Base-by-base conservation (phyloP, 352 stramenopile genomes). In the Phytophthora litchii region DNA sequence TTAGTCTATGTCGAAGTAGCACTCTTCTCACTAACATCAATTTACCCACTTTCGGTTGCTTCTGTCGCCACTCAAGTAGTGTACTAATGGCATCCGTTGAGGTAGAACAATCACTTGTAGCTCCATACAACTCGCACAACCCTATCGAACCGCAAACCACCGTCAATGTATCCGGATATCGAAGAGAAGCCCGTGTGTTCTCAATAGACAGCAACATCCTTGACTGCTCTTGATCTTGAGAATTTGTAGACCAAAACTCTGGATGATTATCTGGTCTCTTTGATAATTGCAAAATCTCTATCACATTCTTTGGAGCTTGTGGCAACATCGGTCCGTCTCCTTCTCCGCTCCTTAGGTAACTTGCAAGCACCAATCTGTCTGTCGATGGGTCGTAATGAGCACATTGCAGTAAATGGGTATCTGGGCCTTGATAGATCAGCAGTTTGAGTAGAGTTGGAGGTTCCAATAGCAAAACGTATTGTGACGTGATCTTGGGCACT, bases 381-480 rank as follows among this genome's bases (percentile, higher is more conserved):
- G 70, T 75, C 17, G 38, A 16, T 2, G 56, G 29, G 20, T 91
- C 82, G n/a, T 77, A 83, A 37, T 66, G 69, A 2, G 56, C 37
- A 49, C 75, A 89, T 19, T 65, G 64, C 42, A 94, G 56, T 5
- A 49, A 46, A 19, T 88, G 80, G 0, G 54, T 54, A 5, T 53
- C 29, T 14, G 78, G 77, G 12, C 79, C 80, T 4, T 55, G 58
- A 51, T 88, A 91, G 19, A 67, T 42, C 7, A 88, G 64, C 12
- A 91, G 54, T 31, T 82, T 79, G 17, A 75, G 66, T 38, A 94
- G 68, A 16, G 82, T 76, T 9, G 62, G 72, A 4, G 84, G 78
- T 44, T 94, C 82, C 25, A 94, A 37, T n/a, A 92, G 66, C 20
- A 87, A 41, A 3, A 92, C 65, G 14, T 54, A 72, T 46, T 83